A percentile compares a stretch with the other conserved stretches of the same genome.
phyloP scores from a whole-genome alignment of 2,329 filamentous ascomycete species.

The Penicillium sp. region DNA sequence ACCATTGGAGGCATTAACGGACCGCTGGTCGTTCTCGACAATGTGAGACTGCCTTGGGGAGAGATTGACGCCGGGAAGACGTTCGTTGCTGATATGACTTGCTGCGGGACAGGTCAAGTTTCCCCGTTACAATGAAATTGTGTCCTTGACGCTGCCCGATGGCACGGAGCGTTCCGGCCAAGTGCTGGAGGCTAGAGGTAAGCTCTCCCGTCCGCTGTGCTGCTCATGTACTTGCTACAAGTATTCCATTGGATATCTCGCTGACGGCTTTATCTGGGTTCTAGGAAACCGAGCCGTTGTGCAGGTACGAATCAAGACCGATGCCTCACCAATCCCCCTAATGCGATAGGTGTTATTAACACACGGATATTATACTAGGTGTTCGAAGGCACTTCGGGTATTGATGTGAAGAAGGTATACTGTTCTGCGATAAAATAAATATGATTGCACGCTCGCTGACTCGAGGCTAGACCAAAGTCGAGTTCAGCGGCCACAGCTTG shows the following conservation, averaged over 20 bases:
- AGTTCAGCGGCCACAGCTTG: slow-evolving; percentile 94
- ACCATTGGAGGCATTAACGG: slow-evolving; percentile 98
- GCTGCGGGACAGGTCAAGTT: slow-evolving; percentile 73
- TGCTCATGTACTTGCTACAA: neutral
- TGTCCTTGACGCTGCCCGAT: slow-evolving; percentile 91
- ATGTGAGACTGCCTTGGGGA: slow-evolving; percentile 57
- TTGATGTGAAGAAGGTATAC: slow-evolving; percentile 93
- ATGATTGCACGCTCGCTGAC: slow-evolving; percentile 21
- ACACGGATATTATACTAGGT: slow-evolving; percentile 55
- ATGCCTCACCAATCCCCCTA: slow-evolving; percentile 8
- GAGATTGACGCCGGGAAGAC: neutral
- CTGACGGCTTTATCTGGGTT: slow-evolving; percentile 16
- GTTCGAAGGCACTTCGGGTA: slow-evolving; percentile 93
- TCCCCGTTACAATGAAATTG: slow-evolving; percentile 95
- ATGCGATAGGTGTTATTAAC: slow-evolving; percentile 13
- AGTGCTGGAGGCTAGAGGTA: slow-evolving; percentile 95
- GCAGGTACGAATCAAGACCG: slow-evolving; percentile 58
- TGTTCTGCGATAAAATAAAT: neutral
- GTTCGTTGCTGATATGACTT: slow-evolving; percentile 14
- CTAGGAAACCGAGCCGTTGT: slow-evolving; percentile 89
- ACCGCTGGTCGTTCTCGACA: slow-evolving; percentile 93
- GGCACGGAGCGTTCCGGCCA: slow-evolving; percentile 90
- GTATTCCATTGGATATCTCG: neutral
- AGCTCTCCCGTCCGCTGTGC: slow-evolving; percentile 19
- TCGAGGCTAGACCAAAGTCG: slow-evolving; percentile 73